Base-by-base conservation (phyloP, 208 protist genomes). In the Entamoeba invadens region DNA sequence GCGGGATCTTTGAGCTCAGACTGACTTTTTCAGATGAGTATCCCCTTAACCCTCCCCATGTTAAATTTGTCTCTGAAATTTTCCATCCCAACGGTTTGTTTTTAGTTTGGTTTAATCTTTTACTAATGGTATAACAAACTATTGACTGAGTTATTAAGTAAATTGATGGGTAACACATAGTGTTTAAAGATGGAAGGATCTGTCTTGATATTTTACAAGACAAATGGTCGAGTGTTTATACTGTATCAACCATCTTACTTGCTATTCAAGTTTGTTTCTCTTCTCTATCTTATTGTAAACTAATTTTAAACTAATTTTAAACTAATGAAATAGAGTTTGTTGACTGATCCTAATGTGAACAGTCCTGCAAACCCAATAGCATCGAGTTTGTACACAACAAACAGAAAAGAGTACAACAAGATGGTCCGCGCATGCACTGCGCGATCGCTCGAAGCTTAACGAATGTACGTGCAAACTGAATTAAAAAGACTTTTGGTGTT, bases 131-230 rank as follows among this genome's bases (percentile, higher is more conserved):
- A n/a, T n/a, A n/a, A n/a, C n/a, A n/a, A n/a, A n/a, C n/a, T n/a
- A n/a, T n/a, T n/a, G n/a, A 57, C 18, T 57, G 8, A 25, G 18
- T 25, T 57, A 25, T 57, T 8, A 57, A 57, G 18, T 57, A 57
- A 57, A 57, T 25, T 18, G 18, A 57, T 18, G 18, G 18, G 6
- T 77, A 10, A 77, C 1, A 31, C 38, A 0, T 31, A 77, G 57
- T 99, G 38, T 99, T 99, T 95, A 96, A 97, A 10, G 97, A 98
- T 94, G 98, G 98, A 42, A 96, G 96, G 91, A 99, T 99, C 91
- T 99, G 99, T 96, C 96, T 99, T 45, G 98, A 99, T 96, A 99
- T 99, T 91, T 97, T 99, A 18, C 98, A 99, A 95, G 98, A 98
- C 93, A 97, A 98, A 94, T 97, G 96, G 96, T 93, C 92, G 93